Percentiles rank a stretch among this genome's conserved stretches.
Conservation (phyloP, 768 basidiomycete genomes). For the Cystobasidium tubakii region DNA sequence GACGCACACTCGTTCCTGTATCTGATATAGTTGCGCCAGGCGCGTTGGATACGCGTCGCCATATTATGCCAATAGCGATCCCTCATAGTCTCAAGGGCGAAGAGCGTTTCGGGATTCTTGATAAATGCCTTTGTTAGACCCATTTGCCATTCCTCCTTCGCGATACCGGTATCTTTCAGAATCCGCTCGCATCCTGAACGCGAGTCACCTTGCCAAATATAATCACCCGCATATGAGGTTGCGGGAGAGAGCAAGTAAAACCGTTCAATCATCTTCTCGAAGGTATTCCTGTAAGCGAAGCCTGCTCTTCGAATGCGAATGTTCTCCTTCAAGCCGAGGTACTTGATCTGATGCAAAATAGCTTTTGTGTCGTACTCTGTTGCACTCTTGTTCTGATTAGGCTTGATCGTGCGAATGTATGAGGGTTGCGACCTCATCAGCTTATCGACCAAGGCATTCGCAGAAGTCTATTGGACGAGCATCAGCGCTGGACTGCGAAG, state of each 20-base stretch:
- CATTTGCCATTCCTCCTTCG: constrained; percentile 99
- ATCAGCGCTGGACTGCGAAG: not conserved
- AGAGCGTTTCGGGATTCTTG: constrained; percentile 93
- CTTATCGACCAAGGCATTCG: constrained; percentile 90
- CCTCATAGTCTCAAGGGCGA: constrained; percentile 96
- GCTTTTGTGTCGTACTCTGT: constrained; percentile 91
- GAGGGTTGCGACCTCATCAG: constrained; percentile 95
- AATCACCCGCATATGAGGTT: constrained; percentile 97
- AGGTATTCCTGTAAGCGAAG: constrained; percentile 96
- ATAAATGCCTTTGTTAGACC: constrained; percentile 97
- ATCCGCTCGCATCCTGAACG: constrained; percentile 89
- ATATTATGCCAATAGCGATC: constrained; percentile 99
- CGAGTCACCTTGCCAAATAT: constrained; percentile 87
- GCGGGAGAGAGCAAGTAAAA: constrained; percentile 92
- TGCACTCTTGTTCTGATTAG: constrained; percentile 85
- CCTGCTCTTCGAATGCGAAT: constrained; percentile 95
- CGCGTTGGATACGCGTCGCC: constrained; percentile 92
- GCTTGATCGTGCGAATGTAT: constrained; percentile 98
- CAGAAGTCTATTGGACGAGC: constrained; percentile 62
- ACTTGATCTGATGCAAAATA: constrained; percentile 97
- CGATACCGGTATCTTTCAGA: constrained; percentile 87
- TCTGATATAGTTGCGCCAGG: constrained; percentile 90
- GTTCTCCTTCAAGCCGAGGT: constrained; percentile 95
- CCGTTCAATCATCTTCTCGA: constrained; percentile 97
- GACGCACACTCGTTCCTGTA: constrained; percentile 91